These are phyloP conservation scores for Fusarium palustre DNA, from an alignment of 2,329 filamentous ascomycete genomes.

Conservation along the genomic window DNA sequence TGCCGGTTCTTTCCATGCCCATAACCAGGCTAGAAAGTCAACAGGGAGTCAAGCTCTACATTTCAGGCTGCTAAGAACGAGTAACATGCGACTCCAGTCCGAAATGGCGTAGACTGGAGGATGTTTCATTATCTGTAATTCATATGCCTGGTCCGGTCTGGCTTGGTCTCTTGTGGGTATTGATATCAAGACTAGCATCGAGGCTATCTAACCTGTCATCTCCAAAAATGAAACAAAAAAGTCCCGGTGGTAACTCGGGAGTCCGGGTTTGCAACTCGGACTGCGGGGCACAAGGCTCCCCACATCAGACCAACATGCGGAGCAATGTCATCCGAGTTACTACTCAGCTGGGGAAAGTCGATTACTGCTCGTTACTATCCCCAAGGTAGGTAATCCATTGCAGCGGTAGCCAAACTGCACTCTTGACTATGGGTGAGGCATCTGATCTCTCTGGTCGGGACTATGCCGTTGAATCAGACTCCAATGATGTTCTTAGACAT, in stretches of 20 bases:
- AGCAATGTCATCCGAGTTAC: constrained; percentile 7
- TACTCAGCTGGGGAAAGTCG: constrained; percentile 6
- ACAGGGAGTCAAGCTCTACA: neutral
- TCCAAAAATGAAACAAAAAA: constrained; percentile 1
- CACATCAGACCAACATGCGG: constrained; percentile 35
- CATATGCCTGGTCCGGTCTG: neutral
- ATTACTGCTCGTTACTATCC: neutral
- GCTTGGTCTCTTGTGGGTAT: constrained; percentile 22
- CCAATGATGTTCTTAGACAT: constrained; percentile 63
- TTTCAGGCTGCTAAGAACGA: neutral
- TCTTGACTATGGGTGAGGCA: constrained; percentile 35
- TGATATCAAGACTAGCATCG: constrained; percentile 24
- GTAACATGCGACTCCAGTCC: neutral
- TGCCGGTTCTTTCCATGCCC: neutral
- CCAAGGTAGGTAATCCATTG: constrained; percentile 11
- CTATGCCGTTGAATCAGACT: constrained; percentile 59
- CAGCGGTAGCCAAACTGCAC: constrained; percentile 13
- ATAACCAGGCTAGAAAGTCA: neutral
- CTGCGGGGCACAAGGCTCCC: constrained; percentile 39
- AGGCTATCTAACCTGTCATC: neutral
- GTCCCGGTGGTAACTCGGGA: constrained; percentile 30
- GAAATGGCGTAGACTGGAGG: neutral
- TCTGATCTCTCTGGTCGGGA: constrained; percentile 25
- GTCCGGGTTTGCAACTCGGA: constrained; percentile 22
- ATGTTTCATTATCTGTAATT: neutral